Evolutionary conservation across 1,139 yeast genomes (phyloP).

Genomic region (Scheffersomyces stambukii): DNA sequence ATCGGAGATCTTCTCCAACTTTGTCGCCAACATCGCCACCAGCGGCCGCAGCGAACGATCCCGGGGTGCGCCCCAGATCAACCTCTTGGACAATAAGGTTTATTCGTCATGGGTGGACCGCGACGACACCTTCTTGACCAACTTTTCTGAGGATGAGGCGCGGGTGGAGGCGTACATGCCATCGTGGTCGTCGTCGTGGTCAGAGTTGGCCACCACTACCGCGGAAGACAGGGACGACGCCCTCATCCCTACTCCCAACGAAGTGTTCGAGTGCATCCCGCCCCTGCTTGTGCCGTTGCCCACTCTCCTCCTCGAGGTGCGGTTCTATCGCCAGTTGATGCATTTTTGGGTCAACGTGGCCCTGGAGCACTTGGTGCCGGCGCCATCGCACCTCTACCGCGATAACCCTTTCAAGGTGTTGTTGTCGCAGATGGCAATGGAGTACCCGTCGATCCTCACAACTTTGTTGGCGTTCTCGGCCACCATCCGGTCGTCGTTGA

Average conservation of each 20-base stretch:
- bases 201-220: conserved; percentile 1
- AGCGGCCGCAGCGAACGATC: no score
- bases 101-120: no score
- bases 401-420: conserved; percentile 67
- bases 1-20: no score
- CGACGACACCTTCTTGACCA: no score
- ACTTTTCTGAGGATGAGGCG: no score
- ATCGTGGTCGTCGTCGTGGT: no score
- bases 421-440: conserved; percentile 68
- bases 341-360: conserved; percentile 64
- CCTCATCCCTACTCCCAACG: neutral
- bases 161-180: no score
- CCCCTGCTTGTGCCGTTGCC: conserved; percentile 54
- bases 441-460: conserved; percentile 54
- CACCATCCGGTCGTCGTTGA: conserved; percentile 36
- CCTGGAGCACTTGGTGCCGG: conserved; percentile 62
- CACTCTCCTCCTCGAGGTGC: conserved; percentile 52
- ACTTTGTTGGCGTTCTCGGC: conserved; percentile 68
- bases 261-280: conserved; percentile 29
- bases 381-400: conserved; percentile 52
- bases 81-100: no score
- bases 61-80: no score
- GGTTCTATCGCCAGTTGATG: conserved; percentile 56
- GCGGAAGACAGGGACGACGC: neutral
- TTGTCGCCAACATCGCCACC: no score